Evolutionary conservation across 352 stramenopile species (phyloP).

Genomic region (Phytophthora pinifolia): DNA sequence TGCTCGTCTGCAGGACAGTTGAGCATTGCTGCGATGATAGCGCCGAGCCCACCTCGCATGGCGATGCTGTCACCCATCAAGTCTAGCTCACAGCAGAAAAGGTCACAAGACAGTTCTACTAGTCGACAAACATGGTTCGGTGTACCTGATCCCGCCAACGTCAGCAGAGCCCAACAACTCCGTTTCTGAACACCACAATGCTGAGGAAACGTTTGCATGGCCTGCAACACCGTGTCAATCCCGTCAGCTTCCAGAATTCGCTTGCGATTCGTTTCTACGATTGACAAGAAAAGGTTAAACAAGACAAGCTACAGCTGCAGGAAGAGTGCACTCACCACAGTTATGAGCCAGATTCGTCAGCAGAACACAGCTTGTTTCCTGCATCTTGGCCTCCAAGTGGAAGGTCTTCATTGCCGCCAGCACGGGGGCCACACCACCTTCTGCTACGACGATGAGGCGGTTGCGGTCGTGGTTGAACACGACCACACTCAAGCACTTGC

Average conservation of each 20-base stretch:
- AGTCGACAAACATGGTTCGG: too few relatives aligned
- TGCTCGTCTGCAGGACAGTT: conserved; percentile 62
- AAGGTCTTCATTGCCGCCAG: conserved; percentile 71
- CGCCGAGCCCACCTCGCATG: conserved; percentile 58
- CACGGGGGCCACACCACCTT: conserved; percentile 56
- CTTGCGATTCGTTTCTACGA: conserved; percentile 80
- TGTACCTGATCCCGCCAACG: conserved; percentile 71
- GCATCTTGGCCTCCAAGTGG: conserved; percentile 52
- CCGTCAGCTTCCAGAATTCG: conserved; percentile 67
- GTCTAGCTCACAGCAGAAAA: conserved; percentile 30
- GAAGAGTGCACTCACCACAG: conserved; percentile 41
- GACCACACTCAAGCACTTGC: conserved; percentile 72
- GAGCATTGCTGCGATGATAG: conserved; percentile 71
- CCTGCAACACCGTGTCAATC: conserved; percentile 78
- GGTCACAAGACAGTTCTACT: neutral
- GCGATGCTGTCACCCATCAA: conserved; percentile 69
- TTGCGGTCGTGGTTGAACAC: conserved; percentile 83
- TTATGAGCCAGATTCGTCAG: conserved; percentile 90
- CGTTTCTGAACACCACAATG: conserved; percentile 72
- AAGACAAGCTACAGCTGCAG: neutral
- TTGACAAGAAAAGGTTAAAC: conserved; percentile 26
- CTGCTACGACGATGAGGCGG: conserved; percentile 64
- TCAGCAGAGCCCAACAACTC: conserved; percentile 84
- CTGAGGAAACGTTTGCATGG: conserved; percentile 85
- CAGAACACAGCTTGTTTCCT: conserved; percentile 70